phyloP scores from a whole-genome alignment of 23 red algal genomes.

The Cyanidioschyzon merolae region DNA sequence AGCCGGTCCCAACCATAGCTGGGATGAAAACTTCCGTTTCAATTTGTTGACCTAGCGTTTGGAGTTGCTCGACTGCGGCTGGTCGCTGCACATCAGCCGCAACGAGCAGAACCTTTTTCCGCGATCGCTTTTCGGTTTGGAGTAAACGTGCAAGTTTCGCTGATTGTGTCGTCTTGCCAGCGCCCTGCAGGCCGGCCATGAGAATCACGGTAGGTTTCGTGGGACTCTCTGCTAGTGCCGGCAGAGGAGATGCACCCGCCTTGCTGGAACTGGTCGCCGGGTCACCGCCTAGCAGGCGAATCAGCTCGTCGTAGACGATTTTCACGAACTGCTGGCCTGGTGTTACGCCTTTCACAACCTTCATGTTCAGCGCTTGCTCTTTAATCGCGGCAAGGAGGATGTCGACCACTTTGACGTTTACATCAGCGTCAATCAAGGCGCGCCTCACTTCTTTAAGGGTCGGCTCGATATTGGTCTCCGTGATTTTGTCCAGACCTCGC shows the following conservation, averaged over 20 bases:
- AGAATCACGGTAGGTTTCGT: constrained; percentile 57
- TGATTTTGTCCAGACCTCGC: constrained; percentile 63
- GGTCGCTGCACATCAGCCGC: constrained; percentile 89
- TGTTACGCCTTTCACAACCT: constrained; percentile 60
- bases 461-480: constrained; percentile 59
- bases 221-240: neutral
- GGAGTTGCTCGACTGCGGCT: constrained; percentile 84
- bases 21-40: constrained; percentile 42
- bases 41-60: constrained; percentile 49
- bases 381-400: constrained; percentile 46
- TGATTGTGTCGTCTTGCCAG: constrained; percentile 89
- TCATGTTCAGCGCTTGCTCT: constrained; percentile 36
- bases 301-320: constrained; percentile 86
- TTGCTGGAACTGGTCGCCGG: neutral
- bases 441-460: constrained; percentile 73
- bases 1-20: neutral
- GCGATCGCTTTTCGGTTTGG: constrained; percentile 25
- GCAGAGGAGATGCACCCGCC: neutral
- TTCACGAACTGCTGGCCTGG: constrained; percentile 90
- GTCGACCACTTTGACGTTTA: constrained; percentile 91
- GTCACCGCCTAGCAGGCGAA: constrained; percentile 46
- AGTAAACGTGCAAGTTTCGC: constrained; percentile 71
- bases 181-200: constrained; percentile 79
- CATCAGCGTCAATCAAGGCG: constrained; percentile 88
- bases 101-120: constrained; percentile 52